Evolutionary conservation across 192 early-diverging fungal genomes (phyloP).

Genomic region (Entomortierella chlamydospora): DNA sequence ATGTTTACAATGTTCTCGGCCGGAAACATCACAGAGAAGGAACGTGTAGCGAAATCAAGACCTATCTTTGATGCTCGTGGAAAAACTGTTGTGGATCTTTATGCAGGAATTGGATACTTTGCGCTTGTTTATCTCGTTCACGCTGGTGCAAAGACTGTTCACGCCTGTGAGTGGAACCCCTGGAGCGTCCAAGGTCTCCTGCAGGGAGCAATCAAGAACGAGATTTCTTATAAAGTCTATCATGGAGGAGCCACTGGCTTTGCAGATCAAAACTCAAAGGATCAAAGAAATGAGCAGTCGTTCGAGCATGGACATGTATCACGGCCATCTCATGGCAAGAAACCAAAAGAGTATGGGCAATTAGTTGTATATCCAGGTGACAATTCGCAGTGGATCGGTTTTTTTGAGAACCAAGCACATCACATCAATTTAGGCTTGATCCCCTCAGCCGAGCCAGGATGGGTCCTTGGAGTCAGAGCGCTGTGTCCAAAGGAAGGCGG

Average conservation of each 20-base stretch:
- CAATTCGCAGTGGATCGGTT: conserved; percentile 47
- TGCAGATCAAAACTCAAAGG: background rate
- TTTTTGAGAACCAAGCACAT: conserved; percentile 51
- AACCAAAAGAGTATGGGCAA: conserved; percentile 14
- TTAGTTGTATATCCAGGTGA: conserved; percentile 52
- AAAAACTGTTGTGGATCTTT: conserved; percentile 53
- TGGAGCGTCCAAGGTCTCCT: conserved; percentile 56
- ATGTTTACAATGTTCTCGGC: conserved; percentile 60
- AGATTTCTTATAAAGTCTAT: conserved; percentile 24
- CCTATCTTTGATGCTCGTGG: conserved; percentile 37
- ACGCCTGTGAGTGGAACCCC: conserved; percentile 60
- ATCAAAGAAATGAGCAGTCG: background rate
- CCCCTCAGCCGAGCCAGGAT: conserved; percentile 51
- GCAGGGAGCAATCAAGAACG: conserved; percentile 41
- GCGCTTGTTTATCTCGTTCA: conserved; percentile 50
- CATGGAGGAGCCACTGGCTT: background rate
- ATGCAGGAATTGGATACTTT: conserved; percentile 59
- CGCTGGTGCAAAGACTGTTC: conserved; percentile 49
- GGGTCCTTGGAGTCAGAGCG: conserved; percentile 50
- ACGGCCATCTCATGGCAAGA: background rate
- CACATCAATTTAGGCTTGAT: conserved; percentile 56
- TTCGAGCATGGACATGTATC: background rate
- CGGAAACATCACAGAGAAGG: conserved; percentile 58
- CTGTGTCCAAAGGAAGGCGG: conserved; percentile 45
- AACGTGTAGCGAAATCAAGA: conserved; percentile 48